Conservation (phyloP, 306 rosid species). For the Quercus robur region DNA sequence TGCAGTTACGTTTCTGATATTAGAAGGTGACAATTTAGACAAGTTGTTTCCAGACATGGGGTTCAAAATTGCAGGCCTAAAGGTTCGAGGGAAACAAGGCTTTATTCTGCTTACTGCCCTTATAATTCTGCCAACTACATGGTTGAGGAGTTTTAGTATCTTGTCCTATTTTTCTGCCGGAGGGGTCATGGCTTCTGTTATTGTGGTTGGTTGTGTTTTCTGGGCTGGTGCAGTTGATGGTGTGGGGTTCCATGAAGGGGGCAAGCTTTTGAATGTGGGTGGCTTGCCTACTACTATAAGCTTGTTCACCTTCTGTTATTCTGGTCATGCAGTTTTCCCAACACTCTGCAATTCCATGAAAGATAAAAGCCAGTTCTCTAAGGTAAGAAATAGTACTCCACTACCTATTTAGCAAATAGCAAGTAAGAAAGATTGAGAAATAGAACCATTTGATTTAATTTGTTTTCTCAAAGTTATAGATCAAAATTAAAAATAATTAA, state of each 20-base stretch:
- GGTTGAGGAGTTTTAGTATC: slow-evolving; percentile 52
- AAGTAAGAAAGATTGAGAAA: no score
- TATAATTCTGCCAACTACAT: slow-evolving; percentile 60
- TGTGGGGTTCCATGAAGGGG: slow-evolving; percentile 49
- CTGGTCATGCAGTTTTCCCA: slow-evolving; percentile 69
- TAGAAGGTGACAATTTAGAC: slow-evolving; percentile 67
- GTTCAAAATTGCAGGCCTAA: slow-evolving; percentile 30
- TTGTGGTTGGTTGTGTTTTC: slow-evolving; percentile 38
- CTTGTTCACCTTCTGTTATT: slow-evolving; percentile 52
- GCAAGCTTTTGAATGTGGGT: slow-evolving; percentile 12
- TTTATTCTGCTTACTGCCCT: slow-evolving; percentile 49
- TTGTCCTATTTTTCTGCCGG: slow-evolving; percentile 65
- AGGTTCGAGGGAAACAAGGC: slow-evolving; percentile 34
- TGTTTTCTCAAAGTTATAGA: no score
- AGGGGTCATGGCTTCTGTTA: slow-evolving; percentile 53
- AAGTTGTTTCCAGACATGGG: slow-evolving; percentile 46
- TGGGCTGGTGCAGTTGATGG: slow-evolving; percentile 62
- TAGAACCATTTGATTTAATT: no score
- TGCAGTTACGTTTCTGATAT: slow-evolving; percentile 54
- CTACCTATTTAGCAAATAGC: neutral
- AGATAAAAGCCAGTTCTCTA: slow-evolving; percentile 48
- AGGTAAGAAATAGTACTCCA: slow-evolving; percentile 30
- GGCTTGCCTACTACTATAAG: slow-evolving; percentile 50
- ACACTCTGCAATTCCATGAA: slow-evolving; percentile 58
- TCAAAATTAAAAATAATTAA: no score